Percentiles rank a stretch among this genome's conserved stretches.
phyloP scores from a whole-genome alignment of 2,329 filamentous ascomycete species.

The Aspergillus sp. region DNA sequence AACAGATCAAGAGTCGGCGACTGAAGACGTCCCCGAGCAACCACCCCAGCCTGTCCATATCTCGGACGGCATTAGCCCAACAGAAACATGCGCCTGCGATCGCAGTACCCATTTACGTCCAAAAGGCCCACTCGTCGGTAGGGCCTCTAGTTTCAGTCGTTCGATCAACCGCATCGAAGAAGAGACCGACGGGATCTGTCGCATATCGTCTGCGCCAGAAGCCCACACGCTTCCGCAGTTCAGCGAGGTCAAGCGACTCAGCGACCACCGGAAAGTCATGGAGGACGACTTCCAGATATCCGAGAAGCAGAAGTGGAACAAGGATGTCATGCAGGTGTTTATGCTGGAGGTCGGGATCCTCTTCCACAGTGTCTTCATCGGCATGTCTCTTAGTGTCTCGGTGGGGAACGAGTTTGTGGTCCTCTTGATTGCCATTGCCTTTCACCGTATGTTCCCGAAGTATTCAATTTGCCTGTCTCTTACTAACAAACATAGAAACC shows the following conservation, averaged over 20 bases:
- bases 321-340: constrained; percentile 70
- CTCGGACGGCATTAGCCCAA: neutral
- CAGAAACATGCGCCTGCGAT: constrained; percentile 7
- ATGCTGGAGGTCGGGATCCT: constrained; percentile 75
- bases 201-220: constrained; percentile 24
- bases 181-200: constrained; percentile 22
- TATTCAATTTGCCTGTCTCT: neutral
- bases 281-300: neutral
- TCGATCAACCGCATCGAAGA: constrained; percentile 29
- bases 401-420: constrained; percentile 35
- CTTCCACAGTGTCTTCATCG: constrained; percentile 66
- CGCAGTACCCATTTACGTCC: constrained; percentile 24
- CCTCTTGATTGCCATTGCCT: constrained; percentile 36
- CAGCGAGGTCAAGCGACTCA: constrained; percentile 15
- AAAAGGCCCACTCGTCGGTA: constrained; percentile 27
- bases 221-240: constrained; percentile 13
- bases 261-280: neutral
- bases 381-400: constrained; percentile 38
- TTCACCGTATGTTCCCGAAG: constrained; percentile 32
- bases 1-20: neutral
- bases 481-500: constrained; percentile 25
- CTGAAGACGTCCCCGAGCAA: neutral
- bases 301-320: constrained; percentile 51
- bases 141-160: constrained; percentile 30
- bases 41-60: neutral